Evolutionary conservation across 768 basidiomycete species (phyloP).

Genomic region (Tylopilus sp.): DNA sequence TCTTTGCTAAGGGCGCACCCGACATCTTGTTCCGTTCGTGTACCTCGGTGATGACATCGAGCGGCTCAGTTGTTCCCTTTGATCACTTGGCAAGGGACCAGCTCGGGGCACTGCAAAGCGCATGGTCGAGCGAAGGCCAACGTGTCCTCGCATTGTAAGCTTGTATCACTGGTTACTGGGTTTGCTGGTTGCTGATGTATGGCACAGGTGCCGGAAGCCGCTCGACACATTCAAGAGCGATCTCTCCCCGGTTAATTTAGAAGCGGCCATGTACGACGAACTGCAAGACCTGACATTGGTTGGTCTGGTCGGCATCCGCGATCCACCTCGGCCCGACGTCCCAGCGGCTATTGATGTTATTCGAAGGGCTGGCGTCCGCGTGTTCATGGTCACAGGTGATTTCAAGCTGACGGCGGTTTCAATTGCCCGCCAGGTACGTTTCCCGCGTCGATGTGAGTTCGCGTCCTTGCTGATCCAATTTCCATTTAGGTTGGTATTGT

Average conservation of each 20-base stretch:
- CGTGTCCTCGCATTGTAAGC: conserved; percentile 48
- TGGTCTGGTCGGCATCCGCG: conserved; percentile 52
- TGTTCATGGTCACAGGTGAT: conserved; percentile 59
- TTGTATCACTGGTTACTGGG: not conserved
- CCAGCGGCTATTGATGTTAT: conserved; percentile 44
- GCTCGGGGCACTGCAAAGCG: conserved; percentile 31
- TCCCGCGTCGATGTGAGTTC: conserved; percentile 4
- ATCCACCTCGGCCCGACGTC: conserved; percentile 53
- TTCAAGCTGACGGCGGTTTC: conserved; percentile 51
- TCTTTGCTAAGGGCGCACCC: conserved; percentile 59
- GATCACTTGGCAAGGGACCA: conserved; percentile 18
- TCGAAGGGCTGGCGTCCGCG: conserved; percentile 47
- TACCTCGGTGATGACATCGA: conserved; percentile 28
- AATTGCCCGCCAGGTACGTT: conserved; percentile 42
- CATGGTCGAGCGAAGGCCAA: conserved; percentile 48
- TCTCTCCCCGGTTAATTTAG: conserved; percentile 27
- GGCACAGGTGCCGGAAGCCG: conserved; percentile 28
- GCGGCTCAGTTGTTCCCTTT: conserved; percentile 35
- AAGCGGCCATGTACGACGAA: conserved; percentile 39
- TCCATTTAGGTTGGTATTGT: conserved; percentile 39
- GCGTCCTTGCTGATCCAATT: conserved; percentile 1
- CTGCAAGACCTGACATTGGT: conserved; percentile 41
- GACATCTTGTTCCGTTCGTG: conserved; percentile 48
- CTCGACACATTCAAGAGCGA: conserved; percentile 26
- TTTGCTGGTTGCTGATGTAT: not conserved